phyloP scores from a whole-genome alignment of 2,329 filamentous ascomycete genomes.

The Aspergillus caelatus region DNA sequence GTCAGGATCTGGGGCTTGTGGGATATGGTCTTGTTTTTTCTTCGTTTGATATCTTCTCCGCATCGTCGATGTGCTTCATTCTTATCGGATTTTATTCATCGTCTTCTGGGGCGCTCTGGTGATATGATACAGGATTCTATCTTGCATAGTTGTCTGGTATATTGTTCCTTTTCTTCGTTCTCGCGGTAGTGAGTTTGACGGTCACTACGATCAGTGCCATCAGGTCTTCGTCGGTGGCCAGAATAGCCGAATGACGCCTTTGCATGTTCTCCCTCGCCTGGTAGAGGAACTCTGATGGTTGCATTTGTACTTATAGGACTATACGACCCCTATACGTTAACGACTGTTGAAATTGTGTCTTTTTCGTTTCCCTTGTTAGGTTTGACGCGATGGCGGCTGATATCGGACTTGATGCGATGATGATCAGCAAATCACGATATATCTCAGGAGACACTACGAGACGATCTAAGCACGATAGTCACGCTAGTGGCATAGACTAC shows the following conservation, averaged over 20 bases:
- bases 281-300: neutral
- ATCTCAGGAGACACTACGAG: neutral
- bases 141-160: conserved; percentile 22
- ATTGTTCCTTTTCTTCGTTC: neutral
- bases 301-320: conserved; percentile 2
- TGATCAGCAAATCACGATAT: neutral
- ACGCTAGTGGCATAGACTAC: neutral
- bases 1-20: conserved; percentile 14
- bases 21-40: conserved; percentile 16
- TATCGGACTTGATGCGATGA: neutral
- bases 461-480: neutral
- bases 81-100: conserved; percentile 23
- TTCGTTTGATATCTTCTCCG: conserved; percentile 18
- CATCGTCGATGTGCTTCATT: conserved; percentile 16
- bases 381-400: neutral
- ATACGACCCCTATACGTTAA: neutral
- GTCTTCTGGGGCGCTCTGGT: conserved; percentile 26
- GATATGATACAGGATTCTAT: conserved; percentile 30
- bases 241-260: conserved; percentile 3
- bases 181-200: conserved; percentile 6
- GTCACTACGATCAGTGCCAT: conserved; percentile 1
- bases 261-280: neutral
- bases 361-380: neutral
- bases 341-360: neutral
- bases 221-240: neutral